These are phyloP conservation scores for Blastobotrys robertii DNA, from an alignment of 805 yeast species.

Conservation along the genomic window DNA sequence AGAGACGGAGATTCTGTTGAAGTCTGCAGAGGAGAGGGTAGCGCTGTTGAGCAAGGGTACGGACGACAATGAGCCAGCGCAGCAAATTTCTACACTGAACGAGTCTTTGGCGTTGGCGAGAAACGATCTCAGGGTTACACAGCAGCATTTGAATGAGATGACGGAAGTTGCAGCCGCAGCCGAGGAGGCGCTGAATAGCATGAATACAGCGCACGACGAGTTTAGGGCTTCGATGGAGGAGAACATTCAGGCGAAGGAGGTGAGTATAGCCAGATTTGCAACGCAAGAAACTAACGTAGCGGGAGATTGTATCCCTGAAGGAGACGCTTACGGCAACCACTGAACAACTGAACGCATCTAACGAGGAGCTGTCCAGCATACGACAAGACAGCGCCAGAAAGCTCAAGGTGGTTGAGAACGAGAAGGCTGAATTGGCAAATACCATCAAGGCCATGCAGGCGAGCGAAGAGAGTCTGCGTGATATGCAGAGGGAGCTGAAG, in stretches of 20 bases:
- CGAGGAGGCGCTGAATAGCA: slow-evolving; percentile 50
- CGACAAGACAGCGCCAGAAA: slow-evolving; percentile 18
- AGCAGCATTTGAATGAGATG: slow-evolving; percentile 50
- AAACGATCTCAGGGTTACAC: slow-evolving; percentile 47
- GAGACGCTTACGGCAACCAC: slow-evolving; percentile 13
- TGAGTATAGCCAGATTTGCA: background rate
- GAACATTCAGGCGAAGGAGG: slow-evolving; percentile 12
- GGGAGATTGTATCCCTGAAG: slow-evolving; percentile 17
- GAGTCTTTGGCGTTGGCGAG: slow-evolving; percentile 39
- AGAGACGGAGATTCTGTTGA: slow-evolving; percentile 25
- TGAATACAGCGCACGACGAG: slow-evolving; percentile 46
- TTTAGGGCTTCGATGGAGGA: slow-evolving; percentile 26
- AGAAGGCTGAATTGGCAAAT: slow-evolving; percentile 12
- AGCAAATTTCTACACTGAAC: slow-evolving; percentile 27
- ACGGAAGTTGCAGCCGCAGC: slow-evolving; percentile 54
- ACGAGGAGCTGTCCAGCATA: slow-evolving; percentile 15
- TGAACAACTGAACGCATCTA: slow-evolving; percentile 12
- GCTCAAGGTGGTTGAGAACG: slow-evolving; percentile 14
- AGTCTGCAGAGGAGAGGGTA: slow-evolving; percentile 21
- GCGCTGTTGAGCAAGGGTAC: slow-evolving; percentile 21
- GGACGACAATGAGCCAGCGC: slow-evolving; percentile 21
- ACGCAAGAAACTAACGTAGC: background rate
- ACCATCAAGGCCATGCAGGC: slow-evolving; percentile 18
- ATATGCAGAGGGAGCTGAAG: slow-evolving; percentile 23
- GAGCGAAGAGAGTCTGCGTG: slow-evolving; percentile 24